These are phyloP conservation scores for Ceratocystis cubensis DNA, from an alignment of 2,329 filamentous ascomycete genomes.

Conservation along the genomic window DNA sequence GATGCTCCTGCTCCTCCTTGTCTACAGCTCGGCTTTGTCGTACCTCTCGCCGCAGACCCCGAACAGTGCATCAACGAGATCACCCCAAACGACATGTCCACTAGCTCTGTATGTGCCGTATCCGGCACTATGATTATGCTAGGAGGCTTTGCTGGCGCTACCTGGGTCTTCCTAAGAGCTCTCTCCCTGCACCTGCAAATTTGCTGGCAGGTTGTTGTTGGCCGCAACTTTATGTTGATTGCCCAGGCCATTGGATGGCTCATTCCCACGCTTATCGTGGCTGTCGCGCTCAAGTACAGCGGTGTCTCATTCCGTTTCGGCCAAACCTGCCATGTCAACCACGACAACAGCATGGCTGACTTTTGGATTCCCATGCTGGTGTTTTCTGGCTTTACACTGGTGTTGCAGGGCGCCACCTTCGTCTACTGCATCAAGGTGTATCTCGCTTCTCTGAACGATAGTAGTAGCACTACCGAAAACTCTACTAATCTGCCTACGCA, in stretches of 20 bases:
- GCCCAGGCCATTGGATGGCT: slow-evolving; percentile 74
- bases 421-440: slow-evolving; percentile 94
- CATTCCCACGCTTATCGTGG: slow-evolving; percentile 62
- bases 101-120: slow-evolving; percentile 67
- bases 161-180: slow-evolving; percentile 86
- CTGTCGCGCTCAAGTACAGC: slow-evolving; percentile 66
- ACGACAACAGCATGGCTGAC: slow-evolving; percentile 65
- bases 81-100: slow-evolving; percentile 86
- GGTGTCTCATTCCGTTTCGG: slow-evolving; percentile 94
- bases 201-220: slow-evolving; percentile 89
- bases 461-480: slow-evolving; percentile 54
- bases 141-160: slow-evolving; percentile 69
- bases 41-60: slow-evolving; percentile 68
- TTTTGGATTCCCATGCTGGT: slow-evolving; percentile 84
- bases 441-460: slow-evolving; percentile 67
- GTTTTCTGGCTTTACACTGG: slow-evolving; percentile 60
- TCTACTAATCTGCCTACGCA: slow-evolving; percentile 60
- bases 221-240: slow-evolving; percentile 76
- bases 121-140: slow-evolving; percentile 77
- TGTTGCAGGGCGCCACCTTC: slow-evolving; percentile 76
- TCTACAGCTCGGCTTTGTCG: slow-evolving; percentile 68
- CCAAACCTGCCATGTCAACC: slow-evolving; percentile 86
- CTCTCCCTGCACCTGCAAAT: slow-evolving; percentile 93
- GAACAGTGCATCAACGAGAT: slow-evolving; percentile 79
- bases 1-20: background rate